Base-by-base conservation (phyloP, 1,139 yeast genomes). In the Kodamaea suecica region DNA sequence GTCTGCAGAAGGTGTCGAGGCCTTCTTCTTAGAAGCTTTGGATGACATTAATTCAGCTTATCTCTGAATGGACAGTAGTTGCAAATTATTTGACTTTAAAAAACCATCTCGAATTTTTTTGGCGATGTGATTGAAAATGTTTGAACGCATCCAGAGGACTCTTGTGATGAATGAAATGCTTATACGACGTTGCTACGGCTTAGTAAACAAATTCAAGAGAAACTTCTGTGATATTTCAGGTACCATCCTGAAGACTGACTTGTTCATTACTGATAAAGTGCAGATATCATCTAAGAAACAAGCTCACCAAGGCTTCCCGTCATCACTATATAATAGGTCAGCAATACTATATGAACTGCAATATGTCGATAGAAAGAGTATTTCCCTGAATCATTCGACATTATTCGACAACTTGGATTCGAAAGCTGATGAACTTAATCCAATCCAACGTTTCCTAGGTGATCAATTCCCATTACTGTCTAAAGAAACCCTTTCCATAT, bases 21-120 rank as follows among this genome's bases (percentile, higher is more conserved):
- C 30, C 42, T 55, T 57, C 50, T 61, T 62, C 45, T 55, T 58
- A 7, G 52, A 25, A 1, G 55, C 33, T 42, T 63, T 63, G 2
- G 66, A 58, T 5, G 66, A 61, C 66, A 60, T 59, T 10, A 7
- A 7, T 19, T 7, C 23, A 19, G 10, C 7, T n/a, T n/a, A n/a
- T n/a, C n/a, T n/a, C n/a, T n/a, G n/a, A n/a, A n/a, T 25, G 29
- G 41, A 36, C 13, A 41, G 23, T 12, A 39, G 52, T 4, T 45
- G 48, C 21, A 16, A 24, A 6, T 42, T 52, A 30, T 14, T 53
- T 7, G 12, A 11, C 17, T 21, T 20, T 17, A 8, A 5, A 23
- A 12, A 11, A 23, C n/a, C 9, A 19, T 9, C 7, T 17, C 23
- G 9, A 17, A 19, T 8, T 27, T 33, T 33, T 33, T 28, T 23